Evolutionary conservation across 1,139 yeast species (phyloP), one percentile per base, ranked within the genome.

Genomic region (Blastobotrys proliferans): DNA sequence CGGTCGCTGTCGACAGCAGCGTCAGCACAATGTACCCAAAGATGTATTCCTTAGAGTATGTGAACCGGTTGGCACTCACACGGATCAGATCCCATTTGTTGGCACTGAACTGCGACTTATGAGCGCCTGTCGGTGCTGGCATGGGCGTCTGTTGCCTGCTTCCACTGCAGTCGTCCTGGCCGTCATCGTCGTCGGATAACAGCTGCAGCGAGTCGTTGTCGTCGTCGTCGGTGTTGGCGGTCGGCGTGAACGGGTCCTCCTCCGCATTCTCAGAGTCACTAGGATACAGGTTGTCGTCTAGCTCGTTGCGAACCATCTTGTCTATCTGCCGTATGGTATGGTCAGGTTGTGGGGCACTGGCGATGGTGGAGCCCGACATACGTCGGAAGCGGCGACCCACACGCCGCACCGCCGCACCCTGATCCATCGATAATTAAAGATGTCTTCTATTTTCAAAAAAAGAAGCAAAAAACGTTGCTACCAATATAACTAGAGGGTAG

Each of bases 1-100:
- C 53, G 1, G 53, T 50, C 10, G 37, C 41, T 3, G 47, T 33
- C 3, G 53, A 50, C 31, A 50, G 35, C 28, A 43, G n/a, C 9
- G 53, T 50, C 34, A 50, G 28, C 1, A 47, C 4, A 6, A 49
- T 32, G 37, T 50, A 50, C 8, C 38, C 51, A 20, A 49, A 24
- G 16, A 50, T 50, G 27, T 50, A 50, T 37, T 50, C 47, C 25
- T 40, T 48, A 8, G 53, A 50, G 31, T 50, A 50, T 3, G 53
- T 50, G 44, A 50, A 50, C 18, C 52, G 38, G 20, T 49, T 50
- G 22, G 51, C 53, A 1, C 47, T 35, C 3, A 50, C 51, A 10
- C 49, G 21, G 20, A 50, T 44, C 31, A 50, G 35, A 21, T 49
- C 50, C 35, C 47, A 46, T 22, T 42, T 45, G 4, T 43, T 22